Evolutionary conservation across 192 early-diverging fungal genomes (phyloP), one percentile per base, ranked within the genome.

Genomic region (Pilobolus umbonatus): DNA sequence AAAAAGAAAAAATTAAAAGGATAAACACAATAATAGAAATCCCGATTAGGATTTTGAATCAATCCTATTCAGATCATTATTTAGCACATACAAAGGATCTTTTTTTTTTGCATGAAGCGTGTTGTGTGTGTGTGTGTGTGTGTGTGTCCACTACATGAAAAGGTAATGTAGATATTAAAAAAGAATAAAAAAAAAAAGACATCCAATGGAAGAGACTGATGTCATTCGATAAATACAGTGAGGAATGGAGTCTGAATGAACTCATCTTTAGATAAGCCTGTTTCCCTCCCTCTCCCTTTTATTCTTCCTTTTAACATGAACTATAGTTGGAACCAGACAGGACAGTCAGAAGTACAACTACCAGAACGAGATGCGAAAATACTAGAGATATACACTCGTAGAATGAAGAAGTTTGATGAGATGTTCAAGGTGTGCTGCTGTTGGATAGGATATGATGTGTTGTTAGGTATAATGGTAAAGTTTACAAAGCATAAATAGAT

Each of bases 191-290:
- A 9, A 22, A 47, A 48, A 46, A 11, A 14, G 30, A 11, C 65
- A 76, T 56, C 72, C 91, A 44, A 58, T 43, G 4, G 78, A 81
- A 62, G 62, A 76, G 3, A 90, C 92, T 57, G 80, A 92, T 14
- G 80, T 88, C 61, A 70, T 90, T 1, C 76, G 91, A 50, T 80
- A 79, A 55, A 46, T 80, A 44, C 8, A 5, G 79, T 71, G 15
- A 79, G 92, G 10, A 82, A 88, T 65, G 92, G n/a, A n/a, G n/a
- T n/a, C n/a, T n/a, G n/a, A n/a, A n/a, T n/a, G n/a, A n/a, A n/a
- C n/a, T n/a, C n/a, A n/a, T n/a, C n/a, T n/a, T n/a, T n/a, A n/a
- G n/a, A n/a, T n/a, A n/a, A n/a, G n/a, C n/a, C n/a, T n/a, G n/a
- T n/a, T n/a, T n/a, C n/a, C n/a, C n/a, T n/a, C n/a, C n/a, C n/a